phyloP scores from a whole-genome alignment of 2,329 filamentous ascomycete genomes.

The Penicillium sp. region DNA sequence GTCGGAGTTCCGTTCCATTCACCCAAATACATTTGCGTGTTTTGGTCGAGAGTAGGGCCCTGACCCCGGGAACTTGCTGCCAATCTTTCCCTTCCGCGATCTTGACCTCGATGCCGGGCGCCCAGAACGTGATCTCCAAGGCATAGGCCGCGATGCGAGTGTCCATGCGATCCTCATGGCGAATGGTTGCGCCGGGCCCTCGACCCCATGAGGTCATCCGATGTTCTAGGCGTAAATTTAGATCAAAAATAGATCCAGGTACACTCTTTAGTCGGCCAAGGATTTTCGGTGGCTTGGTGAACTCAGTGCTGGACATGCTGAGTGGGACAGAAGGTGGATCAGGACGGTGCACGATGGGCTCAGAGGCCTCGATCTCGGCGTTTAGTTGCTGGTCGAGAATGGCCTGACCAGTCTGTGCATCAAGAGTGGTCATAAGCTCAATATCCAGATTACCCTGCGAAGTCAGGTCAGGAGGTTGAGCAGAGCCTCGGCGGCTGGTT shows the following conservation, averaged over 20 bases:
- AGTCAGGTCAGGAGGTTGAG: slow-evolving; percentile 1
- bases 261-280: slow-evolving; percentile 69
- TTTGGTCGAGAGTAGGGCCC: slow-evolving; percentile 76
- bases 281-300: slow-evolving; percentile 38
- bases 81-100: slow-evolving; percentile 59
- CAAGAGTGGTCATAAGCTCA: slow-evolving; percentile 44
- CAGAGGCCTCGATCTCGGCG: slow-evolving; percentile 18
- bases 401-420: slow-evolving; percentile 43
- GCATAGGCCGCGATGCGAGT: slow-evolving; percentile 77
- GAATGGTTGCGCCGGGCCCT: slow-evolving; percentile 64
- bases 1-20: slow-evolving; percentile 68
- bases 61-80: slow-evolving; percentile 56
- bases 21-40: slow-evolving; percentile 73
- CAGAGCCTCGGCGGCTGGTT: slow-evolving; percentile 3
- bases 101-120: slow-evolving; percentile 63
- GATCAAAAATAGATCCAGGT: slow-evolving; percentile 63
- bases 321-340: slow-evolving; percentile 7
- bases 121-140: slow-evolving; percentile 75
- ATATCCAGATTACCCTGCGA: slow-evolving; percentile 26
- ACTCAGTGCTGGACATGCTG: slow-evolving; percentile 15
- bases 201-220: slow-evolving; percentile 78
- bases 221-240: slow-evolving; percentile 66
- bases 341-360: slow-evolving; percentile 21
- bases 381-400: slow-evolving; percentile 25
- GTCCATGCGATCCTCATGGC: slow-evolving; percentile 65